Evolutionary conservation across 352 stramenopile species (phyloP), one percentile per base, ranked within the genome.

Genomic region (Peronospora belbahrii): DNA sequence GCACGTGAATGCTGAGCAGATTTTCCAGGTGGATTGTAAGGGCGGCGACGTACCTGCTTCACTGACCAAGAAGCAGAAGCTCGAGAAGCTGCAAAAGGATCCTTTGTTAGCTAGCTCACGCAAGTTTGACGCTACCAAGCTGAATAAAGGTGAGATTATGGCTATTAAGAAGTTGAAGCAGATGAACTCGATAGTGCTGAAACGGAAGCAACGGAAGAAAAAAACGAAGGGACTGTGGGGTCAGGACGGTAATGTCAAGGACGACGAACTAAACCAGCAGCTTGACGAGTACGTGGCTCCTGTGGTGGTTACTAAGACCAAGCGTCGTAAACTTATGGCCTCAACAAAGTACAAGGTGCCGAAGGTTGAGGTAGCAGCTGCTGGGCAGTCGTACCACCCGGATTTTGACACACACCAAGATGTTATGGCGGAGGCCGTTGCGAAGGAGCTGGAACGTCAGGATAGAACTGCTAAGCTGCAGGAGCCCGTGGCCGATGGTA

Each of bases 321-420:
- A 70, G 47, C 52, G 60, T 9, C 68, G 65, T 19, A 86, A 86
- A 58, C 59, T 71, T 9, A 30, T 74, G 25, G 56, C 70, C 22
- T 71, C 77, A 7, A 93, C 82, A 6, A 68, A 67, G 45, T 57
- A 91, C 68, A 76, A 78, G 35, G 47, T 91, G 28, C 45, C 74
- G n/a, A 82, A 72, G 46, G 82, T 93, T 14, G 64, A 85, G 42
- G 70, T 93, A 40, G 73, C 82, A 11, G 70, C 62, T 17, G 67
- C 74, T 1, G 82, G 82, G 0, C 82, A 93, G 62, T 93, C 82
- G 61, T 93, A 93, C 61, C 70, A 93, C 60, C 82, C 82, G 9
- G 75, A 88, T 46, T 89, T 89, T 51, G 67, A 78, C 7, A 68
- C 78, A 2, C 82, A 93, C 47, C 76, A 93, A 53, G 79, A 90